Evolutionary conservation across 2,329 filamentous ascomycete species (phyloP).

Genomic region (Penicillium paneum): DNA sequence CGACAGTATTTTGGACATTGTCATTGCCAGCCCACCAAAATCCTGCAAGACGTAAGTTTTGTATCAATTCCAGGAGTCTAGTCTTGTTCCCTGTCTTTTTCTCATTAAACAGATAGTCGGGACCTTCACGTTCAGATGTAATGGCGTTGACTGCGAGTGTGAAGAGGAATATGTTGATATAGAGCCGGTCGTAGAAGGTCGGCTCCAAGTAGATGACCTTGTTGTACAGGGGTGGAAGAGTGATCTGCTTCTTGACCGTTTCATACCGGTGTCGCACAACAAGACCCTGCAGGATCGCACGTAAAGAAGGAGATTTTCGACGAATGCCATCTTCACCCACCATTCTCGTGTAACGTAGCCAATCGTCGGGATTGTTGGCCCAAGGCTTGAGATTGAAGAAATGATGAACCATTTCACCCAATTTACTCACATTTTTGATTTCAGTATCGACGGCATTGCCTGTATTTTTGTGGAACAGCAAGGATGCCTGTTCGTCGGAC

Average conservation of each 20-base stretch:
- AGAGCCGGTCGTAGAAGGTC: constrained; percentile 78
- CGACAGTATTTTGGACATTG: constrained; percentile 61
- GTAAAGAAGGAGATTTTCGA: constrained; percentile 50
- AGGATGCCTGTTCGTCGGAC: constrained; percentile 25
- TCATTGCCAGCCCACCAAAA: constrained; percentile 84
- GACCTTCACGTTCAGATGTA: constrained; percentile 77
- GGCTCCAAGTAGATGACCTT: constrained; percentile 71
- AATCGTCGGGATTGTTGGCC: constrained; percentile 67
- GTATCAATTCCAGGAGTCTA: constrained; percentile 62
- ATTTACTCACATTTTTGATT: constrained; percentile 62
- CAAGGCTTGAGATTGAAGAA: constrained; percentile 78
- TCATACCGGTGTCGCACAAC: constrained; percentile 76
- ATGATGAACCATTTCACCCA: constrained; percentile 63
- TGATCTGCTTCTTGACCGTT: constrained; percentile 63
- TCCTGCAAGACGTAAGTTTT: constrained; percentile 76
- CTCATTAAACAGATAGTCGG: constrained; percentile 85
- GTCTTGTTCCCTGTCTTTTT: constrained; percentile 60
- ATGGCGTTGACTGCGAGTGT: constrained; percentile 82
- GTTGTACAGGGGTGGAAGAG: constrained; percentile 69
- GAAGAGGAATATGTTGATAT: constrained; percentile 79
- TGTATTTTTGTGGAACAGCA: constrained; percentile 36
- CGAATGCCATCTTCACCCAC: constrained; percentile 54
- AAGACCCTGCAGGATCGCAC: constrained; percentile 68
- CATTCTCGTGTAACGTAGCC: constrained; percentile 69
- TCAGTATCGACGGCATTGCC: constrained; percentile 52